Conservation (phyloP, 129 eudicot species). For the Flaveria robusta region DNA sequence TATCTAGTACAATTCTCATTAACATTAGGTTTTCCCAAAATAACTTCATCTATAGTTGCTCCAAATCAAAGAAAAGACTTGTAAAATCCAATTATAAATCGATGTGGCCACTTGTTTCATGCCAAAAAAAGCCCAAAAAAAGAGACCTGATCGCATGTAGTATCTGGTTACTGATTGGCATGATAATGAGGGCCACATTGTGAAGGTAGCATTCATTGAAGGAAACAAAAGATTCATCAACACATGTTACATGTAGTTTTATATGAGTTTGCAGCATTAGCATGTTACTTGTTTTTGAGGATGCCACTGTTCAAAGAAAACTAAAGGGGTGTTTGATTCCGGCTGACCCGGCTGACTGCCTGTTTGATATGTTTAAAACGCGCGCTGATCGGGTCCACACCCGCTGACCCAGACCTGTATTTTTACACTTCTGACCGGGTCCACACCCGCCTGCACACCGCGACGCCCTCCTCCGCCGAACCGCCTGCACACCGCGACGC, state of each 20-base stretch:
- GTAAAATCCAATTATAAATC: background rate
- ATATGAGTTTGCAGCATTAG: background rate
- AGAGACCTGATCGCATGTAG: background rate
- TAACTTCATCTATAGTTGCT: background rate
- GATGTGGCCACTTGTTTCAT: background rate
- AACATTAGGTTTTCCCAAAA: constrained; percentile 14
- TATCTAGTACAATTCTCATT: constrained; percentile 22
- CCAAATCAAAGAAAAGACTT: background rate
- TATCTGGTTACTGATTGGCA: background rate
- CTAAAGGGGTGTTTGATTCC: no score
- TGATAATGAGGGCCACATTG: constrained; percentile 15
- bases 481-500: no score
- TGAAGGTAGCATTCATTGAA: background rate
- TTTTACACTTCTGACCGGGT: no score
- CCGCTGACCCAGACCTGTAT: no score
- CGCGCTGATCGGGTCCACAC: no score
- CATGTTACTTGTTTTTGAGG: background rate
- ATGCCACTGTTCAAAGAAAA: background rate
- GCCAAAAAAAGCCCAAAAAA: background rate
- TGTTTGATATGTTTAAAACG: no score
- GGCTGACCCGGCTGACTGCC: no score
- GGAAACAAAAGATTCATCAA: background rate
- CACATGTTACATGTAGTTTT: constrained; percentile 1
- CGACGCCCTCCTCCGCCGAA: no score
- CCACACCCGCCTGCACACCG: no score